phyloP scores from a whole-genome alignment of 2,329 filamentous ascomycete genomes.

The Penicillium brasilianum region DNA sequence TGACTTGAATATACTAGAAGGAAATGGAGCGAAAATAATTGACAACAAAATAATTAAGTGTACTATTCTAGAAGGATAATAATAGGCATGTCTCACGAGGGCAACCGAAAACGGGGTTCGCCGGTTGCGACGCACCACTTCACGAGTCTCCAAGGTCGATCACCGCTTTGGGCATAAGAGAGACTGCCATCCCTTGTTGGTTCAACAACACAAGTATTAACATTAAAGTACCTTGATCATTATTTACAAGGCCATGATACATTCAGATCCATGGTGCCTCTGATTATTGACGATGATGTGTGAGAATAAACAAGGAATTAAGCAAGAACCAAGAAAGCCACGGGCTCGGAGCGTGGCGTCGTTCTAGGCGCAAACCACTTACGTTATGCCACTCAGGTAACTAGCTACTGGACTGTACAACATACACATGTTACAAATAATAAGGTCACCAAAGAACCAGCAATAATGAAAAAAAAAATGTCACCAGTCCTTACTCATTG shows the following conservation, averaged over 20 bases:
- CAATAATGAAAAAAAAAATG: neutral
- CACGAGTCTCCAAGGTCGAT: slow-evolving; percentile 9
- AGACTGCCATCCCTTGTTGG: slow-evolving; percentile 13
- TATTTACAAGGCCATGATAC: neutral
- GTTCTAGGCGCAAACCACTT: slow-evolving; percentile 2
- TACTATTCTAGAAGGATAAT: neutral
- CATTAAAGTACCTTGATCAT: neutral
- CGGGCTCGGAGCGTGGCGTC: neutral
- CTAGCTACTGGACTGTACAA: too few relatives aligned
- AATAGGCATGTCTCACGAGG: neutral
- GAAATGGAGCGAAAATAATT: neutral
- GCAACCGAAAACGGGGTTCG: slow-evolving; percentile 11
- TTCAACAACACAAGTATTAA: neutral
- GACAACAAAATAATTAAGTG: neutral
- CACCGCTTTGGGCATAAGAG: slow-evolving; percentile 22
- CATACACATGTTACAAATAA: neutral
- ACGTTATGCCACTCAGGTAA: slow-evolving; percentile 7
- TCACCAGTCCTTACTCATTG: neutral
- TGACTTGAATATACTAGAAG: neutral
- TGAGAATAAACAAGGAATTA: neutral
- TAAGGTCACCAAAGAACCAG: neutral
- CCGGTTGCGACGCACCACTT: neutral
- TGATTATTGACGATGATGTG: neutral
- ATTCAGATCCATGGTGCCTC: neutral
- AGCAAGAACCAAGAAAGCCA: neutral